Conservation (phyloP, 257 asterid species). For the Petunia axillaris region DNA sequence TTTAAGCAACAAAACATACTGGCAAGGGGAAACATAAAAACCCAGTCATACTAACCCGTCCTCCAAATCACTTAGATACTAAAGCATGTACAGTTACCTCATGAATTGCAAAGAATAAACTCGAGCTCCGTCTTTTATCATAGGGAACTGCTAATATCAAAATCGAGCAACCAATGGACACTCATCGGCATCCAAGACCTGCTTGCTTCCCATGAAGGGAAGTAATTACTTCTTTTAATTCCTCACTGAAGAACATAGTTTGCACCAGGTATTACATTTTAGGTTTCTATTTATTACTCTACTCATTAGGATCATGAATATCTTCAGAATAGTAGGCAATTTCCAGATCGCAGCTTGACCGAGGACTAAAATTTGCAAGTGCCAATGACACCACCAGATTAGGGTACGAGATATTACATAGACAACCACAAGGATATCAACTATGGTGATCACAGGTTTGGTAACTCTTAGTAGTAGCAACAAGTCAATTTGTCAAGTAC, state of each 20-base stretch:
- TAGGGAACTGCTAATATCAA: slow-evolving; percentile 86
- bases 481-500: slow-evolving; percentile 59
- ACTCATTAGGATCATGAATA: slow-evolving; percentile 22
- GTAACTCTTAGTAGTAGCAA: slow-evolving; percentile 69
- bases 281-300: slow-evolving; percentile 26
- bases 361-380: slow-evolving; percentile 40
- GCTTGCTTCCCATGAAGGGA: slow-evolving; percentile 86
- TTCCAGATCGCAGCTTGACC: slow-evolving; percentile 27
- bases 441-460: slow-evolving; percentile 51
- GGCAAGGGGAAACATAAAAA: slow-evolving; percentile 35
- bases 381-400: slow-evolving; percentile 32
- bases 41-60: slow-evolving; percentile 50
- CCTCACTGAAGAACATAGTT: slow-evolving; percentile 44
- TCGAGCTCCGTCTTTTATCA: slow-evolving; percentile 89
- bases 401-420: background rate
- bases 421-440: slow-evolving; percentile 40
- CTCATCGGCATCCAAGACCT: slow-evolving; percentile 89
- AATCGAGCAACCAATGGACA: slow-evolving; percentile 82
- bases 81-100: slow-evolving; percentile 92
- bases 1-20: slow-evolving; percentile 51
- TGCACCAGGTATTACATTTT: slow-evolving; percentile 24
- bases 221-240: slow-evolving; percentile 57
- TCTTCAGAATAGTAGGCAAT: slow-evolving; percentile 1
- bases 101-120: slow-evolving; percentile 85
- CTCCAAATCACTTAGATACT: slow-evolving; percentile 38